These are phyloP conservation scores for Aurifilum marmelostoma DNA, from an alignment of 2,329 filamentous ascomycete species.

Conservation along the genomic window DNA sequence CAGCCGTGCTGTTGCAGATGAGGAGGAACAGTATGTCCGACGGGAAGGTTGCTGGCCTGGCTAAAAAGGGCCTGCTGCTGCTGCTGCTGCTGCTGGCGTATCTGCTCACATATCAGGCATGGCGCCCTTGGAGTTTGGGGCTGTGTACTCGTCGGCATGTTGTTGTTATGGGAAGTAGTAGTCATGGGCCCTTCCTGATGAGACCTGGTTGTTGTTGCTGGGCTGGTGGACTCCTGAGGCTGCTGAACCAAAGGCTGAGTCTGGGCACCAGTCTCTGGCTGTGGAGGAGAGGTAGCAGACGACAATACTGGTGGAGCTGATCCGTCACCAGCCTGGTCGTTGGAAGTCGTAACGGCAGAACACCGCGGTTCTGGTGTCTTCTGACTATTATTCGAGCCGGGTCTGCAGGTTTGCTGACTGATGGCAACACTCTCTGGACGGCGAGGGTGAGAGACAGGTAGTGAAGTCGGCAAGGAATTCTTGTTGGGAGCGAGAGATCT, in stretches of 20 bases:
- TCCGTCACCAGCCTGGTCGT: background rate
- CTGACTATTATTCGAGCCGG: background rate
- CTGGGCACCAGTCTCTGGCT: slow-evolving; percentile 3
- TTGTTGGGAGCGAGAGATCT: background rate
- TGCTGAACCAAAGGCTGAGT: background rate
- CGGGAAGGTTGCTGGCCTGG: slow-evolving; percentile 35
- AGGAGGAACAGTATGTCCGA: slow-evolving; percentile 17
- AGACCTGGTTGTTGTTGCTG: background rate
- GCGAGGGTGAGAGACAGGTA: background rate
- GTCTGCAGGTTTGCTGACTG: background rate
- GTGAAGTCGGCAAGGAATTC: background rate
- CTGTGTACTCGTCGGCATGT: slow-evolving; percentile 5
- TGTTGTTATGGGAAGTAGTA: background rate
- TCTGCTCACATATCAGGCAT: slow-evolving; percentile 37
- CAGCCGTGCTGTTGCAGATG: slow-evolving; percentile 26
- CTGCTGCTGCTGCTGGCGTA: slow-evolving; percentile 37
- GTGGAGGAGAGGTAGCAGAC: background rate
- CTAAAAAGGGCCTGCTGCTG: slow-evolving; percentile 35
- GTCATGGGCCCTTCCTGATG: background rate
- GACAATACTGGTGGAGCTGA: background rate
- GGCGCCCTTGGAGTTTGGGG: slow-evolving; percentile 33
- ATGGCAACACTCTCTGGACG: background rate
- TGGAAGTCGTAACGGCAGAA: background rate
- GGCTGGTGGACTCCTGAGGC: background rate
- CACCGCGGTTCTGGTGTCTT: background rate